Base-by-base conservation (phyloP, 768 basidiomycete genomes). In the Mycena filopes region DNA sequence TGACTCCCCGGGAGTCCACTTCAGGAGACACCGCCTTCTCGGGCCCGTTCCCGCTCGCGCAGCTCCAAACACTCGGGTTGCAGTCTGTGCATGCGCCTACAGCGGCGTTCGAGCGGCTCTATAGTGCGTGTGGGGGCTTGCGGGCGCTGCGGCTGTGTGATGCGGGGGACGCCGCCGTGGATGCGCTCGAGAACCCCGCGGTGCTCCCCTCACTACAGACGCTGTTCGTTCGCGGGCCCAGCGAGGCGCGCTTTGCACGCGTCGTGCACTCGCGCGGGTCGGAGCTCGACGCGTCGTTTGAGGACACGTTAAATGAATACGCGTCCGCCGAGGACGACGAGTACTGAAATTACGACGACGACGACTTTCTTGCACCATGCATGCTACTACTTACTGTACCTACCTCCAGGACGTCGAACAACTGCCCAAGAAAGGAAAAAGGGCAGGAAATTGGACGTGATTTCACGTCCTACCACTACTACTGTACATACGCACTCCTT, bases 1-100 rank as follows among this genome's bases (percentile, higher is more conserved):
- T 33, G 1, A 8, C 5, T 13, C 10, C 31, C 45, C 31, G 60
- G 45, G 46, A 29, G 31, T 12, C 42, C 28, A 38, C 33, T 53
- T 59, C n/a, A n/a, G n/a, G n/a, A n/a, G n/a, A n/a, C 53, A 41
- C 33, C 49, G 9, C 43, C 55, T 45, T 61, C 25, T 40, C 63
- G 29, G 62, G 60, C 48, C 62, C 58, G 16, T 65, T 79, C 29
- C 76, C 75, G 12, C 61, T 76, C 3, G 64, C 66, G 8, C 59
- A 63, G 33, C 66, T 83, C 26, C 60, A 60, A 12, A 72, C 70
- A 4, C 69, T 83, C n/a, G 69, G 76, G 41, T 67, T 83, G 15
- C 71, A 73, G 40, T 65, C 71, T 21, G 68, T 83, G 23, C 69
- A 67, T 41, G 63, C 77, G 15, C 60, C 63, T 20, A 61, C 50